Evolutionary conservation across 257 asterid species (phyloP).

Genomic region (Solanum stenotomum): DNA sequence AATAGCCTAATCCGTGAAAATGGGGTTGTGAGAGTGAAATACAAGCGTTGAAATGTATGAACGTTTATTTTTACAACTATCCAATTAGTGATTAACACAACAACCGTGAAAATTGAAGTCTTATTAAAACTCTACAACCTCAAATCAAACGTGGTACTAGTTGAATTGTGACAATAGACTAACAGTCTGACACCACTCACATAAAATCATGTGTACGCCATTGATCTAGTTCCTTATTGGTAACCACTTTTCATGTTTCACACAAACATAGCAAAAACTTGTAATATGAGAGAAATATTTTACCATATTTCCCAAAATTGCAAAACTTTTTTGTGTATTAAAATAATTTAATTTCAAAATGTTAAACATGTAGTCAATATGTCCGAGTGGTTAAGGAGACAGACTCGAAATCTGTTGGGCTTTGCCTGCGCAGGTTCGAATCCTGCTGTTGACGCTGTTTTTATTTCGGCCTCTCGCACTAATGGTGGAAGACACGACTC

Average conservation of each 20-base stretch:
- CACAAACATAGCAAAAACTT: background rate
- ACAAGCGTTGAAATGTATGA: background rate
- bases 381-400: slow-evolving; percentile 64
- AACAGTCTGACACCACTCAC: background rate
- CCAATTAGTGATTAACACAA: background rate
- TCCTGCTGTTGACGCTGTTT: slow-evolving; percentile 37
- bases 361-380: slow-evolving; percentile 7
- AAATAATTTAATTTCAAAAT: accelerated
- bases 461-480: no score
- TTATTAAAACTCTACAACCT: background rate
- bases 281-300: background rate
- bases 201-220: background rate
- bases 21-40: background rate
- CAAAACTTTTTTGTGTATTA: background rate
- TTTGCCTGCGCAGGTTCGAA: slow-evolving; percentile 58
- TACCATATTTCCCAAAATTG: background rate
- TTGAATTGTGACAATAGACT: background rate
- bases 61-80: background rate
- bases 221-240: no score
- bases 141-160: background rate
- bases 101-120: background rate
- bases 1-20: background rate
- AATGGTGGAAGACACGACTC: no score
- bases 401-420: slow-evolving; percentile 61
- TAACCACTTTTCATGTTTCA: background rate